A percentile compares a stretch with the other conserved stretches of the same genome.
phyloP scores from a whole-genome alignment of 2,329 filamentous ascomycete genomes.

The Colletotrichum falcatum region DNA sequence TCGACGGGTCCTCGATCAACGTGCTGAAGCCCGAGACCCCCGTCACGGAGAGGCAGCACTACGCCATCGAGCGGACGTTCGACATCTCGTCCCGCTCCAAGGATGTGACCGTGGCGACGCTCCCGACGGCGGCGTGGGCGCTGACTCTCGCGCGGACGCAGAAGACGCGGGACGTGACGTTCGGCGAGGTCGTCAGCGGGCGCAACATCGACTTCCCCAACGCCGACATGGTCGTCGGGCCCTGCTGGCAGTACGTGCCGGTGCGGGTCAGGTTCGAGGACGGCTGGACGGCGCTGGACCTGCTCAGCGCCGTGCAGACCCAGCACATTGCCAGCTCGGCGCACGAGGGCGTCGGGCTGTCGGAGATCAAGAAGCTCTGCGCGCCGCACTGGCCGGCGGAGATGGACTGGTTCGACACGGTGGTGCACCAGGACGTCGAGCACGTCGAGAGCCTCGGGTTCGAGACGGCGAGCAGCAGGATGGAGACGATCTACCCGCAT shows the following conservation, averaged over 20 bases:
- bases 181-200: conserved; percentile 75
- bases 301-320: conserved; percentile 65
- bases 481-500: conserved; percentile 71
- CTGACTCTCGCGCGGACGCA: conserved; percentile 69
- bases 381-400: conserved; percentile 56
- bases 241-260: conserved; percentile 76
- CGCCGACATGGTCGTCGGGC: conserved; percentile 70
- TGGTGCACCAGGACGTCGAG: conserved; percentile 70
- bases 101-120: conserved; percentile 71
- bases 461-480: conserved; percentile 50
- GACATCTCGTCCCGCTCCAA: conserved; percentile 61
- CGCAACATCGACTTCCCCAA: conserved; percentile 68
- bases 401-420: conserved; percentile 63
- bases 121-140: conserved; percentile 77
- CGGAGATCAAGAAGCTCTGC: conserved; percentile 63
- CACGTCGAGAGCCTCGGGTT: conserved; percentile 68
- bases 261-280: conserved; percentile 68
- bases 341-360: conserved; percentile 66
- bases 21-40: conserved; percentile 54
- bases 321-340: conserved; percentile 69
- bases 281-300: conserved; percentile 63
- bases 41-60: conserved; percentile 53
- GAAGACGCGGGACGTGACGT: conserved; percentile 67
- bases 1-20: conserved; percentile 64
- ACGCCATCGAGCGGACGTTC: conserved; percentile 56